Evolutionary conservation across 225 moss, liverwort and hornwort genomes (phyloP).

Genomic region (Physcomitrellopsis africana): DNA sequence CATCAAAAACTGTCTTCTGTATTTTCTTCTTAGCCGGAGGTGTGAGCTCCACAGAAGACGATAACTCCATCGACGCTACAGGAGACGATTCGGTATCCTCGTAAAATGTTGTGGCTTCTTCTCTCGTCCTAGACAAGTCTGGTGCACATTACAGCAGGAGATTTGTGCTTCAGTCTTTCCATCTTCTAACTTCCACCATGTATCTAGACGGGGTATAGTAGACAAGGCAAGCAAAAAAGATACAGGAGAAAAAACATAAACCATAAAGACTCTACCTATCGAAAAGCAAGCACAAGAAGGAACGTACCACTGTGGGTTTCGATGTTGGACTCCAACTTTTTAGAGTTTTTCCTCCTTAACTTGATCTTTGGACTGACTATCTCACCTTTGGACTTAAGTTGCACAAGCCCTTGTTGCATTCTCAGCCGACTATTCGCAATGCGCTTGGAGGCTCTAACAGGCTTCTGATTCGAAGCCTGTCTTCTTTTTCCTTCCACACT

Average conservation of each 20-base stretch:
- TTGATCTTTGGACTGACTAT: constrained; percentile 27
- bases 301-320: constrained; percentile 32
- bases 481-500: constrained; percentile 25
- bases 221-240: background rate
- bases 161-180: constrained; percentile 1
- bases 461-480: constrained; percentile 32
- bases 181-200: background rate
- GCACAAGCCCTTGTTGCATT: constrained; percentile 37
- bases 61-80: constrained; percentile 26
- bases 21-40: constrained; percentile 43
- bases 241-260: constrained; percentile 4
- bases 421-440: constrained; percentile 49
- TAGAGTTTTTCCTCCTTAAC: constrained; percentile 30
- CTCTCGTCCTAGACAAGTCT: constrained; percentile 32
- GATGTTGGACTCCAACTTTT: constrained; percentile 7
- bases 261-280: constrained; percentile 18
- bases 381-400: constrained; percentile 27
- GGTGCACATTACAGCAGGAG: constrained; percentile 14
- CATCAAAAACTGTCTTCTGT: constrained; percentile 28
- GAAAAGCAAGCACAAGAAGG: constrained; percentile 16
- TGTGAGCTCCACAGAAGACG: constrained; percentile 29
- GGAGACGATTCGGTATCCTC: constrained; percentile 25
- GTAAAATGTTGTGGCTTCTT: constrained; percentile 10
- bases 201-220: constrained; percentile 9
- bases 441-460: constrained; percentile 48